Conservation (phyloP, 208 protist species). For the Leishmania gerbilli region DNA sequence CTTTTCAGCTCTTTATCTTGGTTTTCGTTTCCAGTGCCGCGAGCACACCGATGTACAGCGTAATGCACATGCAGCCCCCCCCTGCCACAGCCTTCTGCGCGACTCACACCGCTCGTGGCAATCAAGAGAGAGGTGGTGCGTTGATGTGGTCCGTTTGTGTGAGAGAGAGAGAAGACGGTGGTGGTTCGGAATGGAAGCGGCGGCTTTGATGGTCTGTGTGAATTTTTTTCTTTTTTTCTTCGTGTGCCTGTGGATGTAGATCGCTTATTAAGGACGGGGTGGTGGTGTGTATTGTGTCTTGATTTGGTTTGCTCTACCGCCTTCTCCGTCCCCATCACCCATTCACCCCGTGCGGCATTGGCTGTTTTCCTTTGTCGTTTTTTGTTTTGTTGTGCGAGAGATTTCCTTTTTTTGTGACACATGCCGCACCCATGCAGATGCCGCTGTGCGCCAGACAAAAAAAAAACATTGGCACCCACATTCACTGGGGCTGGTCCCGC, state of each 20-base stretch:
- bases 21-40: neutral
- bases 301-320: neutral
- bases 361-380: neutral
- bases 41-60: slow-evolving; percentile 1
- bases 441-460: neutral
- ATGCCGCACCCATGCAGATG: neutral
- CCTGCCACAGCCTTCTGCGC: neutral
- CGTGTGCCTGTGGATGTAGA: neutral
- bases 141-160: neutral
- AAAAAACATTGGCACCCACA: too few species aligned
- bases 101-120: neutral
- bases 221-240: neutral
- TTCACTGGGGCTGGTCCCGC: neutral
- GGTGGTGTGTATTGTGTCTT: neutral
- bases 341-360: neutral
- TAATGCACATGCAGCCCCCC: neutral
- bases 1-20: slow-evolving; percentile 8
- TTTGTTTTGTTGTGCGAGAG: neutral
- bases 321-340: neutral
- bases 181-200: neutral
- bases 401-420: neutral
- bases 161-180: neutral
- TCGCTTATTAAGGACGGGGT: neutral
- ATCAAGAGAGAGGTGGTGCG: neutral
- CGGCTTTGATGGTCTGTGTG: neutral